Conservation (phyloP, 2,329 filamentous ascomycete genomes). For the Celoporthe dispersa region DNA sequence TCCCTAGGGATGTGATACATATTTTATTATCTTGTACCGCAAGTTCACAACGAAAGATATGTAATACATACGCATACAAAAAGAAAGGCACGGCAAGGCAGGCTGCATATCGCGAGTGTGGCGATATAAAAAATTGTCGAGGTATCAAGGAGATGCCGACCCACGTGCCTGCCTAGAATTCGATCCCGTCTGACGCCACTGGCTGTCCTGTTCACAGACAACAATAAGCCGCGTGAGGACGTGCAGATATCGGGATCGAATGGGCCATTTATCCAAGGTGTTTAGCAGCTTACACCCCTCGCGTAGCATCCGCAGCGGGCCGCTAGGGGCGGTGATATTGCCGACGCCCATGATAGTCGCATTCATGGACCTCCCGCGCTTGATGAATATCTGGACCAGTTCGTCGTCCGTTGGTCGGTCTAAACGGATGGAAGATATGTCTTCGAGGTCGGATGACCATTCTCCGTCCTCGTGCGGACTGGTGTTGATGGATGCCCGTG, state of each 20-base stretch:
- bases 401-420: constrained; percentile 60
- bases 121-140: background rate
- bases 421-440: constrained; percentile 51
- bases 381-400: constrained; percentile 58
- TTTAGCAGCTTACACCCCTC: constrained; percentile 29
- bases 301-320: constrained; percentile 31
- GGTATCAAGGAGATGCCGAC: background rate
- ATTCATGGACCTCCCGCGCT: constrained; percentile 52
- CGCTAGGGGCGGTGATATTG: constrained; percentile 42
- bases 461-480: constrained; percentile 19
- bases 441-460: constrained; percentile 19
- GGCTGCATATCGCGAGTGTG: too few species aligned
- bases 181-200: constrained; percentile 8
- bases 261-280: constrained; percentile 20
- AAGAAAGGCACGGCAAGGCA: background rate
- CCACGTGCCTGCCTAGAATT: background rate
- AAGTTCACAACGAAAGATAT: background rate
- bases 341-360: constrained; percentile 55
- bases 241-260: constrained; percentile 15
- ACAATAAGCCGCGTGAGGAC: constrained; percentile 10
- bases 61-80: background rate
- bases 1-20: too few species aligned
- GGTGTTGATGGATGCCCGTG: background rate
- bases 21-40: too few species aligned
- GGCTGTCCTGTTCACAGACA: constrained; percentile 7